Conservation (phyloP, 2,329 filamentous ascomycete species). For the Neofusicoccum cordaticola region DNA sequence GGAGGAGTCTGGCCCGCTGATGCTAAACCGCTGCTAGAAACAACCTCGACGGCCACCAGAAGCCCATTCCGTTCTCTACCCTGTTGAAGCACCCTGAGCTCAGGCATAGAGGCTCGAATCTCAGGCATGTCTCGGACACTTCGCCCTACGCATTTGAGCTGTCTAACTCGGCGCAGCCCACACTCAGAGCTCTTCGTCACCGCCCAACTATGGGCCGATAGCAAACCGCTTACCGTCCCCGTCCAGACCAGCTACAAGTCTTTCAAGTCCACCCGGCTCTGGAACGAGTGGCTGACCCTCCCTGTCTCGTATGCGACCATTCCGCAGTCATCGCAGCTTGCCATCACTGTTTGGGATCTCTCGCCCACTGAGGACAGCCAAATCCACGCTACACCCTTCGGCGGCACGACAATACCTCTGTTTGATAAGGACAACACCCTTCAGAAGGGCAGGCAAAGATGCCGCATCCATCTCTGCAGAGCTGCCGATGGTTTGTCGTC, state of each 20-base stretch:
- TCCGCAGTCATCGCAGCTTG: conserved; percentile 77
- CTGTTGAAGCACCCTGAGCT: conserved; percentile 76
- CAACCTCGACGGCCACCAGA: conserved; percentile 74
- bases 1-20: background rate
- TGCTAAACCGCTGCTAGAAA: conserved; percentile 51
- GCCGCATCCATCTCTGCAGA: conserved; percentile 76
- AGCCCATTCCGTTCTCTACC: conserved; percentile 70
- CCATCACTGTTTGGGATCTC: conserved; percentile 93
- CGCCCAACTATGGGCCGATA: conserved; percentile 90
- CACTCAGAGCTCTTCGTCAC: conserved; percentile 91
- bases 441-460: conserved; percentile 90
- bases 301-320: conserved; percentile 81
- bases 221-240: conserved; percentile 88
- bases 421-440: conserved; percentile 91
- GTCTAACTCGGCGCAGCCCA: conserved; percentile 48
- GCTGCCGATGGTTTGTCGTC: conserved; percentile 81
- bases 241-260: conserved; percentile 90
- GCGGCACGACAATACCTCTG: conserved; percentile 86
- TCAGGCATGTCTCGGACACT: conserved; percentile 51
- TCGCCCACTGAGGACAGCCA: conserved; percentile 74
- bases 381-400: conserved; percentile 83
- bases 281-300: conserved; percentile 95
- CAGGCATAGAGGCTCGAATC: conserved; percentile 82
- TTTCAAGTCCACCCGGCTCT: conserved; percentile 71
- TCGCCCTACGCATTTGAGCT: background rate